phyloP scores from a whole-genome alignment of 2,329 filamentous ascomycete genomes.

The Aspergillus carbonarius region DNA sequence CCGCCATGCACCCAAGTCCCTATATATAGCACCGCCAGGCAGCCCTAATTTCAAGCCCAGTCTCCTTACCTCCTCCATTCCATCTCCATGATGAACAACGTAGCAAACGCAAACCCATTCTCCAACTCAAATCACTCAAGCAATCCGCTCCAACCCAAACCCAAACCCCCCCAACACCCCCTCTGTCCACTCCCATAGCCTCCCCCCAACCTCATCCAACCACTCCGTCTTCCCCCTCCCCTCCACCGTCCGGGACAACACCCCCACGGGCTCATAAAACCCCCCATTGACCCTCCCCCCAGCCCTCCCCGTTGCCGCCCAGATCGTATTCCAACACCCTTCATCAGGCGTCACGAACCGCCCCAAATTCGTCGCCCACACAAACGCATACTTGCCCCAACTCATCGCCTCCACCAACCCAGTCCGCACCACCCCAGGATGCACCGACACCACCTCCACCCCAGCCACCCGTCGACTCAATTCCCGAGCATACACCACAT shows the following conservation, averaged over 20 bases:
- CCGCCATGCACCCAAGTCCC: too few relatives aligned
- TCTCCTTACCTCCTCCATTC: too few relatives aligned
- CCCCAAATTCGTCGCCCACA: conserved; percentile 12
- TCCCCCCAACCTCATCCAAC: conserved; percentile 13
- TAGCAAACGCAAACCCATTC: too few relatives aligned
- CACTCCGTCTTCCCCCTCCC: conserved; percentile 3
- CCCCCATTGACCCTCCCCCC: conserved; percentile 9
- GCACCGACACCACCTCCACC: conserved; percentile 32
- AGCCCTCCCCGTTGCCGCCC: conserved; percentile 39
- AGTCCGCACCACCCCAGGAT: conserved; percentile 46
- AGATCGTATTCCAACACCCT: conserved; percentile 44
- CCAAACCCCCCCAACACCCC: conserved; percentile 12
- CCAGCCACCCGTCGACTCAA: conserved; percentile 36
- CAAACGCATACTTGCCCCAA: conserved; percentile 9
- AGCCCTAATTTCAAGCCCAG: too few relatives aligned
- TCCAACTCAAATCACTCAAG: too few relatives aligned
- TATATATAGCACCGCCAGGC: too few relatives aligned
- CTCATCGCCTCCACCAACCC: conserved; percentile 29
- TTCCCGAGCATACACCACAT: conserved; percentile 45
- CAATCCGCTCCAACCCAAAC: not conserved
- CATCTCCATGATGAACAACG: too few relatives aligned
- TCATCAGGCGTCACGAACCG: conserved; percentile 29
- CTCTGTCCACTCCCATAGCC: conserved; percentile 19
- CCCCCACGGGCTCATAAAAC: conserved; percentile 13
- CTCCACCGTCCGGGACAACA: conserved; percentile 6